These are phyloP conservation scores for Entomortierella beljakovae DNA, from an alignment of 192 early-diverging fungal species.

Conservation along the genomic window DNA sequence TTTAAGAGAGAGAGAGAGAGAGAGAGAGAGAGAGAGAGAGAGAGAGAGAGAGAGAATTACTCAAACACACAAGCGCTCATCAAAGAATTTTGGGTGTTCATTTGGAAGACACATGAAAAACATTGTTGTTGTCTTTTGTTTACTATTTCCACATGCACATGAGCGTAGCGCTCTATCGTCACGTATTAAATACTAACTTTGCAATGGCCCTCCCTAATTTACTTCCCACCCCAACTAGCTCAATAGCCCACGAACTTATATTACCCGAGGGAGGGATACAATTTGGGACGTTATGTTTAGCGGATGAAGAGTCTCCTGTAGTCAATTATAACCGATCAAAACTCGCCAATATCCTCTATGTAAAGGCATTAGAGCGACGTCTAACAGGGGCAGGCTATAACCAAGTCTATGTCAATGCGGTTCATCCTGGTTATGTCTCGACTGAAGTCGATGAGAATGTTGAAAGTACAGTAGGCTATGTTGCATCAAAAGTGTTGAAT, in stretches of 20 bases:
- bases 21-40: too few relatives aligned
- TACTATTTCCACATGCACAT: not conserved
- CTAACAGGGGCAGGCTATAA: constrained; percentile 35
- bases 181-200: too few relatives aligned
- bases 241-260: constrained; percentile 33
- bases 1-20: too few relatives aligned
- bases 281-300: constrained; percentile 55
- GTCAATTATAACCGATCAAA: constrained; percentile 63
- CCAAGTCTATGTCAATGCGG: constrained; percentile 53
- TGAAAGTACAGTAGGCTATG: not conserved
- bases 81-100: not conserved
- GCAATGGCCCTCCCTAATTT: not conserved
- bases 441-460: constrained; percentile 24
- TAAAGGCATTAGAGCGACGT: constrained; percentile 56
- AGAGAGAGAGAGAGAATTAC: too few relatives aligned
- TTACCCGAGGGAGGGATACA: constrained; percentile 52
- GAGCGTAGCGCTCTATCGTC: not conserved
- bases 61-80: too few relatives aligned
- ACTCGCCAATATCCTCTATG: constrained; percentile 67
- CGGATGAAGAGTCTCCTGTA: constrained; percentile 37
- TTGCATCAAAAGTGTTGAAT: not conserved
- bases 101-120: not conserved
- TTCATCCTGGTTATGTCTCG: constrained; percentile 59
- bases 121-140: not conserved
- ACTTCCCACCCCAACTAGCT: constrained; percentile 39